These are phyloP conservation scores for Podaxis sp. DNA, from an alignment of 768 basidiomycete species.

Conservation along the genomic window DNA sequence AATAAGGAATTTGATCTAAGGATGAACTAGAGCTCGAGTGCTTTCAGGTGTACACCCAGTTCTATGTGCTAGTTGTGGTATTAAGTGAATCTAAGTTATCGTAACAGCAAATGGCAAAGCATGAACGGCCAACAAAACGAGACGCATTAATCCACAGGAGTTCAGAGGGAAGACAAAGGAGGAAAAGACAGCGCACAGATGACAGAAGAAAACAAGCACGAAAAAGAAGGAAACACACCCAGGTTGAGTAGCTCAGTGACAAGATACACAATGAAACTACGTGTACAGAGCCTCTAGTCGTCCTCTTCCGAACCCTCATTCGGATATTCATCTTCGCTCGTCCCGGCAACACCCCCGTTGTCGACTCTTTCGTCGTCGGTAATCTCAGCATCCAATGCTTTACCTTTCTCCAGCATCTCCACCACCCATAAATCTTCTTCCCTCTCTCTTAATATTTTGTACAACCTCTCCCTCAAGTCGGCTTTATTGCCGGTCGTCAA, in stretches of 20 bases:
- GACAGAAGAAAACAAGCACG: background rate
- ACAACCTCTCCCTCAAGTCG: conserved; percentile 50
- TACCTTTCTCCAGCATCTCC: conserved; percentile 26
- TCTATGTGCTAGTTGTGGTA: background rate
- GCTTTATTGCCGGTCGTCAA: conserved; percentile 41
- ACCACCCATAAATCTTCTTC: conserved; percentile 50
- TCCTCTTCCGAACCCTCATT: background rate
- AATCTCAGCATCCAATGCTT: background rate
- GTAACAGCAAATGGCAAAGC: background rate
- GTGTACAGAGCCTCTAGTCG: too few relatives aligned
- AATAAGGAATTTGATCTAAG: too few relatives aligned
- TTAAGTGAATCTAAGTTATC: background rate
- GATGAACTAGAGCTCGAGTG: background rate
- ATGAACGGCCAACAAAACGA: background rate
- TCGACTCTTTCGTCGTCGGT: background rate
- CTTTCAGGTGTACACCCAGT: background rate
- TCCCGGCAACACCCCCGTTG: background rate
- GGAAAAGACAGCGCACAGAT: background rate
- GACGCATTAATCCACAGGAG: background rate
- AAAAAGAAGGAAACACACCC: background rate
- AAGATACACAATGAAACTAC: too few relatives aligned
- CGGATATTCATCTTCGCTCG: background rate
- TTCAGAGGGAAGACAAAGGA: background rate
- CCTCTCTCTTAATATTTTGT: conserved; percentile 43
- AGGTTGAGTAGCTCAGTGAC: background rate